A percentile compares a stretch with the other conserved stretches of the same genome.
Conservation (phyloP, 2,329 filamentous ascomycete genomes). For the Epichloe sylvatica region DNA sequence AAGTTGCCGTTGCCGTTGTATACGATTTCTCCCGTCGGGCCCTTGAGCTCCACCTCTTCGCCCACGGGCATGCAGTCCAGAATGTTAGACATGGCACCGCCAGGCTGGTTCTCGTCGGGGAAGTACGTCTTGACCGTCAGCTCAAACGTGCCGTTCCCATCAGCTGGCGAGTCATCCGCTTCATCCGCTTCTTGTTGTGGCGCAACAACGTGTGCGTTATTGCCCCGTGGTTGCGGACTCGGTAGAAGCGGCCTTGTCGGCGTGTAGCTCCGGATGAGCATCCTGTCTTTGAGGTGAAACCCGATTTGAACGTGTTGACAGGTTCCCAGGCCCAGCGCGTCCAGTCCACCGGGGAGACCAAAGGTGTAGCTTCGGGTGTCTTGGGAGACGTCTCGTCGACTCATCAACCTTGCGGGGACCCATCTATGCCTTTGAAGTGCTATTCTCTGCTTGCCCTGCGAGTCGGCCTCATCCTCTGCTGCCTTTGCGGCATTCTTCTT, state of each 20-base stretch:
- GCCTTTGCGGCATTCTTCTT: conserved; percentile 26
- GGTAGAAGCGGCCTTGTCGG: conserved; percentile 31
- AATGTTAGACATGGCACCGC: conserved; percentile 39
- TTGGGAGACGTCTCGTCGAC: conserved; percentile 24
- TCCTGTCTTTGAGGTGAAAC: conserved; percentile 36
- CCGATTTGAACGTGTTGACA: conserved; percentile 40
- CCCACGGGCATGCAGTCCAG: conserved; percentile 34
- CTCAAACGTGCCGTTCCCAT: conserved; percentile 32
- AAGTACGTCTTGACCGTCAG: conserved; percentile 39
- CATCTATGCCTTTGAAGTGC: conserved; percentile 31
- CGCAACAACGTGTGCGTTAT: neutral
- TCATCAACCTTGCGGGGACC: conserved; percentile 28
- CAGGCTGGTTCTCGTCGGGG: conserved; percentile 30
- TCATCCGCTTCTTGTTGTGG: neutral
- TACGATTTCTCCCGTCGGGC: conserved; percentile 35
- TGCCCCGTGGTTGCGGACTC: neutral
- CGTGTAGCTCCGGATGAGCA: conserved; percentile 37
- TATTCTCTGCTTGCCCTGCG: conserved; percentile 12
- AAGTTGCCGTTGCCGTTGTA: conserved; percentile 35
- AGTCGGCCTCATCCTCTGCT: conserved; percentile 22
- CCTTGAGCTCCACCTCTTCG: conserved; percentile 36
- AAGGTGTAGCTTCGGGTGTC: conserved; percentile 31
- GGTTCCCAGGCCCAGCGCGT: conserved; percentile 32
- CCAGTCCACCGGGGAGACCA: conserved; percentile 23
- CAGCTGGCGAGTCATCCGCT: conserved; percentile 2